Conservation (phyloP, 2,329 filamentous ascomycete genomes). For the Leptographium flavum region DNA sequence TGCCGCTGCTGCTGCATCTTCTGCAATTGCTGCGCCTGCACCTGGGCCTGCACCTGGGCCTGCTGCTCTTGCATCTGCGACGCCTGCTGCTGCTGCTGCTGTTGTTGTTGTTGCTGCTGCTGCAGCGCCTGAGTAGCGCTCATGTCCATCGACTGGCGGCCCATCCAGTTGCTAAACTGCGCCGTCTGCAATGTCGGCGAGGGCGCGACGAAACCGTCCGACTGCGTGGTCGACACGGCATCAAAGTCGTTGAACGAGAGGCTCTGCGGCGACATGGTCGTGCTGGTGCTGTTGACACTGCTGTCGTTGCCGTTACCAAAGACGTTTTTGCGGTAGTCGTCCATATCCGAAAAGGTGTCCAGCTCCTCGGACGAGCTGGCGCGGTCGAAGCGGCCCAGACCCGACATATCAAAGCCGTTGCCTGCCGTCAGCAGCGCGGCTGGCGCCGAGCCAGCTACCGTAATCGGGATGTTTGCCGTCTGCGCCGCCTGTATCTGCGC, state of each 20-base stretch:
- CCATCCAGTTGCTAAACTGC: constrained; percentile 20
- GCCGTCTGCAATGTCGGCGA: constrained; percentile 18
- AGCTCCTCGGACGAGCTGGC: constrained; percentile 41
- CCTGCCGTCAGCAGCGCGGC: constrained; percentile 9
- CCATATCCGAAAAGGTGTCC: constrained; percentile 36
- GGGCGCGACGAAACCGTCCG: constrained; percentile 8
- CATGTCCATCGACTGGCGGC: constrained; percentile 21
- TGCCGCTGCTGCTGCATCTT: neutral
- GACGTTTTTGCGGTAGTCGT: constrained; percentile 36
- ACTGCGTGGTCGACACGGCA: constrained; percentile 11
- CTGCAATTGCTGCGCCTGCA: neutral
- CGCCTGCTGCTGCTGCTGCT: constrained; percentile 1
- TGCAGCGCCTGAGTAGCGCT: constrained; percentile 28
- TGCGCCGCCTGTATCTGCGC: neutral
- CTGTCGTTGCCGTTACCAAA: constrained; percentile 24
- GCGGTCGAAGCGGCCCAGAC: constrained; percentile 24
- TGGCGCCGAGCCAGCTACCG: constrained; percentile 4
- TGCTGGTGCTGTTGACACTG: constrained; percentile 18
- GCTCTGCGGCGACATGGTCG: constrained; percentile 40
- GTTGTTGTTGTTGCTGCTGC: constrained; percentile 12
- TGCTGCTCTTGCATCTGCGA: neutral
- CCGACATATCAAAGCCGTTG: constrained; percentile 15
- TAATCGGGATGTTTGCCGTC: neutral
- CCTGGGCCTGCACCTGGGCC: neutral
- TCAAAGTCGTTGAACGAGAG: constrained; percentile 32